Conservation (phyloP, 1,284 basidiomycete species). For the Bjerkandera adusta region DNA sequence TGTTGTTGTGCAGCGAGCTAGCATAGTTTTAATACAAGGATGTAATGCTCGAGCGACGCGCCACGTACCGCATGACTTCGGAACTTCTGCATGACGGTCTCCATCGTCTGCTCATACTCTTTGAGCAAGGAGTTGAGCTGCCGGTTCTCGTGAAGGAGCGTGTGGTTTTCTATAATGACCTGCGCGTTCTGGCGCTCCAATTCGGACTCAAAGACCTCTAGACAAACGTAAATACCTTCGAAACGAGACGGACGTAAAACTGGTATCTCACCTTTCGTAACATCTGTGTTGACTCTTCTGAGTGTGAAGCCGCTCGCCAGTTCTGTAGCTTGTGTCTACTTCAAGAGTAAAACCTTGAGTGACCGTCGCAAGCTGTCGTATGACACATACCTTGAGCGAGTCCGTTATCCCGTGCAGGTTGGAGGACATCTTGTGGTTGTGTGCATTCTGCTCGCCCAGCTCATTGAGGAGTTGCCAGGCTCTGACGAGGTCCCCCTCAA, state of each 20-base stretch:
- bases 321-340: conserved; percentile 78
- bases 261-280: conserved; percentile 69
- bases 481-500: conserved; percentile 72
- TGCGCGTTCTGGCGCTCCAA: conserved; percentile 89
- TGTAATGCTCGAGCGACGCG: neutral
- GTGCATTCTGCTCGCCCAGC: conserved; percentile 82
- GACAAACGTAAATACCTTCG: neutral
- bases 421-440: conserved; percentile 79
- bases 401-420: conserved; percentile 74
- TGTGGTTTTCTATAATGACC: conserved; percentile 92
- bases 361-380: neutral
- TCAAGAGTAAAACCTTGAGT: conserved; percentile 19
- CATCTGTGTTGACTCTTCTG: conserved; percentile 90
- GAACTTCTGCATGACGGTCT: conserved; percentile 97
- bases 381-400: conserved; percentile 70
- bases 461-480: conserved; percentile 82
- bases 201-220: conserved; percentile 93
- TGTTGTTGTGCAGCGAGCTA: conserved; percentile 90
- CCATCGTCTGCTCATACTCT: conserved; percentile 94
- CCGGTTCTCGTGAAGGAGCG: conserved; percentile 90
- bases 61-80: conserved; percentile 83
- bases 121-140: conserved; percentile 86
- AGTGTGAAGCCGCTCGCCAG: conserved; percentile 79
- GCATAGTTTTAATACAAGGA: conserved; percentile 9
- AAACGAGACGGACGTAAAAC: conserved; percentile 2